Conservation (phyloP, 805 yeast genomes). For the Metschnikowia drakensbergensis region DNA sequence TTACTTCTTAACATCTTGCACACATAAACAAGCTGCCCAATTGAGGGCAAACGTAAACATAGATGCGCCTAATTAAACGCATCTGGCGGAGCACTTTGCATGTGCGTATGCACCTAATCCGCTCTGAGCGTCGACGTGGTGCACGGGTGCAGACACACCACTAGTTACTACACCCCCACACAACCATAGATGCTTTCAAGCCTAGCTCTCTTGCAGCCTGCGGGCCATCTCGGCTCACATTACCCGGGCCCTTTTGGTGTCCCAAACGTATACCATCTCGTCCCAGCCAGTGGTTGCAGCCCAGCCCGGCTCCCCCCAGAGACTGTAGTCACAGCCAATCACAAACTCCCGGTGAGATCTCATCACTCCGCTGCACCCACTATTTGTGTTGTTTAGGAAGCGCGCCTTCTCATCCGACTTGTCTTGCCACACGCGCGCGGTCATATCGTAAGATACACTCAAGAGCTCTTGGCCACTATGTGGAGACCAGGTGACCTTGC, state of each 20-base stretch:
- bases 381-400: constrained; percentile 36
- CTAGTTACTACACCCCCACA: not conserved
- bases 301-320: constrained; percentile 97
- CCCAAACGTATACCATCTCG: constrained; percentile 90
- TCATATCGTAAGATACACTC: constrained; percentile 89
- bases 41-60: constrained; percentile 6
- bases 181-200: not conserved
- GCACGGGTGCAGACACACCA: not conserved
- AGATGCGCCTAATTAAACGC: constrained; percentile 1
- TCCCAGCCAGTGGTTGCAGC: constrained; percentile 96
- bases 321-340: constrained; percentile 88
- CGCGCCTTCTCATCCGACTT: constrained; percentile 55
- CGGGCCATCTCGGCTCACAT: not conserved
- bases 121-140: not conserved
- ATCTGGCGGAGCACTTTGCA: not conserved
- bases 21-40: constrained; percentile 3
- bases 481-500: constrained; percentile 86
- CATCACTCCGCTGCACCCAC: constrained; percentile 58
- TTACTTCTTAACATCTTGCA: not conserved
- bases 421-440: constrained; percentile 82
- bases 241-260: constrained; percentile 43
- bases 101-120: not conserved
- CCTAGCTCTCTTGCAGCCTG: too few species aligned
- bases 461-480: constrained; percentile 68
- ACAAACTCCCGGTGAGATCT: constrained; percentile 81